Evolutionary conservation across 1,284 basidiomycete species (phyloP).

Genomic region (Marasmius fiardii): DNA sequence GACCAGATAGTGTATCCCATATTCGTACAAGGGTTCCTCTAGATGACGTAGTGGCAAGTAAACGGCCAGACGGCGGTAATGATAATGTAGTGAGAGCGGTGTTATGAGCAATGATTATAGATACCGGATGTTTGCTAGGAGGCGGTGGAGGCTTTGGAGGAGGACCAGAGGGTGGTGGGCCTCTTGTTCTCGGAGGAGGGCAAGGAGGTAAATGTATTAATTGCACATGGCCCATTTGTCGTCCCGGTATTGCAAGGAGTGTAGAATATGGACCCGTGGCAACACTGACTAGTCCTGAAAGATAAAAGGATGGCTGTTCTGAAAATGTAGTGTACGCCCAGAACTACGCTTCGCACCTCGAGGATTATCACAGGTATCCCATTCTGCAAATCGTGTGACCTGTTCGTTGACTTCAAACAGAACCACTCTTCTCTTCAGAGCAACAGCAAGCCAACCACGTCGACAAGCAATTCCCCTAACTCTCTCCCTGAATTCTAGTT

Average conservation of each 20-base stretch:
- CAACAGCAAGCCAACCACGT: conserved; percentile 81
- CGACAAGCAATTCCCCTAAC: conserved; percentile 81
- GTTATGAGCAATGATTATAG: conserved; percentile 86
- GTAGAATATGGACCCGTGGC: conserved; percentile 78
- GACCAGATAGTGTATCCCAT: conserved; percentile 81
- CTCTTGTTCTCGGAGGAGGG: conserved; percentile 46
- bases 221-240: conserved; percentile 89
- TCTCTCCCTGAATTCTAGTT: conserved; percentile 88
- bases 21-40: conserved; percentile 86
- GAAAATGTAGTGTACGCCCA: background rate
- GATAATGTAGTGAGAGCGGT: conserved; percentile 78
- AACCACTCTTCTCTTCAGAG: conserved; percentile 75
- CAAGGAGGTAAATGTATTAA: conserved; percentile 85
- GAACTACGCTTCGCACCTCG: conserved; percentile 53
- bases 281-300: conserved; percentile 77
- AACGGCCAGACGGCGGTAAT: conserved; percentile 72
- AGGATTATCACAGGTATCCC: conserved; percentile 89
- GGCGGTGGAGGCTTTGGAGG: conserved; percentile 51
- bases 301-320: background rate
- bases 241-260: conserved; percentile 82
- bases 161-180: conserved; percentile 42
- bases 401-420: conserved; percentile 71
- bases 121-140: conserved; percentile 60
- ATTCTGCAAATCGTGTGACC: conserved; percentile 69
- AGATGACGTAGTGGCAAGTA: conserved; percentile 84